Conservation (phyloP, 2,329 filamentous ascomycete genomes). For the Arachnomyces sp. region DNA sequence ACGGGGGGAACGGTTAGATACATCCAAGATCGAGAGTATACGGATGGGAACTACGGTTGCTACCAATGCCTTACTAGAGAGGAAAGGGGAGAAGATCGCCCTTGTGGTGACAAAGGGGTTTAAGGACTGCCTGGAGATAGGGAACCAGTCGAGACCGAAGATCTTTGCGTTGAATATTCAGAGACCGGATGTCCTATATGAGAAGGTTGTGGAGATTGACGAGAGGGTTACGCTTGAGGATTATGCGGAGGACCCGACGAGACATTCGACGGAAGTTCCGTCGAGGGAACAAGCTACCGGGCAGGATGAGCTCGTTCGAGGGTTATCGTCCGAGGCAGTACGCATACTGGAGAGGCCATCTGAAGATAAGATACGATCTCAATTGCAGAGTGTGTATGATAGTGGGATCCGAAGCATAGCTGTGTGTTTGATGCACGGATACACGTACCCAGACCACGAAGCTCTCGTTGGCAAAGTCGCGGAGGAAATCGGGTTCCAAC, state of each 20-base stretch:
- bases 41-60: conserved; percentile 95
- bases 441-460: conserved; percentile 84
- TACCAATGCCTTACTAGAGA: conserved; percentile 81
- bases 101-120: conserved; percentile 83
- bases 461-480: conserved; percentile 67
- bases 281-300: conserved; percentile 30
- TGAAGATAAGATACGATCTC: conserved; percentile 45
- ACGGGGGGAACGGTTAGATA: conserved; percentile 71
- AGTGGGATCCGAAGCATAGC: conserved; percentile 71
- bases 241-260: conserved; percentile 76
- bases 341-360: conserved; percentile 56
- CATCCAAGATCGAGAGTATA: conserved; percentile 76
- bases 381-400: conserved; percentile 60
- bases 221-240: conserved; percentile 88
- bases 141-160: conserved; percentile 79
- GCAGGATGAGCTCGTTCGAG: conserved; percentile 55
- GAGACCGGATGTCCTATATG: conserved; percentile 80
- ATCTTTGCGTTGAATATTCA: conserved; percentile 86
- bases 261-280: conserved; percentile 45
- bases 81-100: conserved; percentile 82
- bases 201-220: conserved; percentile 77
- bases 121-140: conserved; percentile 78
- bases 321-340: conserved; percentile 66
- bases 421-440: conserved; percentile 85
- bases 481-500: conserved; percentile 68